Evolutionary conservation across 148 eudicot species (phyloP), one percentile per base, ranked within the genome.

Genomic region (Cornus florida): DNA sequence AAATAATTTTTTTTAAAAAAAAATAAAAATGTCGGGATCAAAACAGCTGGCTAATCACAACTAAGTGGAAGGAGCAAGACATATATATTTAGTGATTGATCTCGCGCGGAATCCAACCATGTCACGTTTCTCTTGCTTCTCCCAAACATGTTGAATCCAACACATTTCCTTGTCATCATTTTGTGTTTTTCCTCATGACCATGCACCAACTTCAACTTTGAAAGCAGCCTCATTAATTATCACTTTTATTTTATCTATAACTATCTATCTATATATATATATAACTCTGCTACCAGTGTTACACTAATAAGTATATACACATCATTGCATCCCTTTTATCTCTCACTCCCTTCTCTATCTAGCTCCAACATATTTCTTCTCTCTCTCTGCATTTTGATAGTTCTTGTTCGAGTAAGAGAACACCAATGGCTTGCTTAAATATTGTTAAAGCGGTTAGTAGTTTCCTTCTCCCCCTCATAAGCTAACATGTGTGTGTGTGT

Each of bases 341-440:
- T 24, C 4, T 65, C 17, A 35, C 66, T n/a, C 7, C 66, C 66
- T 19, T 19, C 66, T 53, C 59, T 53, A 12, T 16, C 59, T 35
- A 35, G 0, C 28, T 53, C 59, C 0, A 13, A 53, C 4, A 53
- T 53, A 12, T 12, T 16, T n/a, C 62, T 24, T 62, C 66, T 62
- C 24, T 62, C 66, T 62, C 66, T 62, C 1, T 19, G 3, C 20
- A 13, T 19, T 57, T 57, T 57, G 19, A 19, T 43, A 43, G n/a
- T n/a, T n/a, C 48, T 43, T 43, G 8, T 43, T 43, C 48, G 2
- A 43, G 48, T 9, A 43, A 43, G 48, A 43, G 48, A 43, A 9
- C 48, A 43, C 0, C 48, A 5, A 77, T 81, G 83, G 83, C 79
- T 70, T 81, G 79, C 71, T 71, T 81, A 19, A 81, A 65, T 53